These are phyloP conservation scores for Avena eriantha DNA, from an alignment of 176 grass and related monocot genomes.

Conservation along the genomic window DNA sequence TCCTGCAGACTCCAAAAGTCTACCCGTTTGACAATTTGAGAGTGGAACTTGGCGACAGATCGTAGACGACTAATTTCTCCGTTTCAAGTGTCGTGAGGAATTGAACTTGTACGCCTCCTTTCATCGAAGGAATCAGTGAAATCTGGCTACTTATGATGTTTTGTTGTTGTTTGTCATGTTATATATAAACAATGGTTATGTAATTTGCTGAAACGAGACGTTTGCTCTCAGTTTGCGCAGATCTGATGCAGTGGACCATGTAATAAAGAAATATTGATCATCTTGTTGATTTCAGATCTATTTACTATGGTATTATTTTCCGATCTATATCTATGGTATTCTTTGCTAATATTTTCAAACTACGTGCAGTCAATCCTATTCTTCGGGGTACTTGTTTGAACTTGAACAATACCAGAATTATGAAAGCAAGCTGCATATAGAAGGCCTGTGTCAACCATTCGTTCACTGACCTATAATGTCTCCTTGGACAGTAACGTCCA, in stretches of 20 bases:
- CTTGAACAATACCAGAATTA: background rate
- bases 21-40: slow-evolving; percentile 93
- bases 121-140: background rate
- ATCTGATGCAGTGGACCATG: background rate
- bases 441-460: background rate
- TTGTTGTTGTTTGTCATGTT: slow-evolving; percentile 27
- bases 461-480: background rate
- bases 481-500: background rate
- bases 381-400: background rate
- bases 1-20: slow-evolving; percentile 90
- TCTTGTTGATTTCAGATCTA: slow-evolving; percentile 17
- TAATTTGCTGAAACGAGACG: slow-evolving; percentile 14
- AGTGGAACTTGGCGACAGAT: slow-evolving; percentile 75
- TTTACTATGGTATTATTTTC: background rate
- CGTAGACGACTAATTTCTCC: slow-evolving; percentile 23
- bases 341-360: background rate
- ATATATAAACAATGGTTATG: slow-evolving; percentile 10
- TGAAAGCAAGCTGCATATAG: background rate
- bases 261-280: background rate
- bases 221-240: background rate
- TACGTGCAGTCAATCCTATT: background rate
- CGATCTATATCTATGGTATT: too few relatives aligned
- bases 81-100: slow-evolving; percentile 14
- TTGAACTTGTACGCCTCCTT: background rate
- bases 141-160: slow-evolving; percentile 22